phyloP scores from a whole-genome alignment of 306 rosid species.

The Pyrus pyrifolia region DNA sequence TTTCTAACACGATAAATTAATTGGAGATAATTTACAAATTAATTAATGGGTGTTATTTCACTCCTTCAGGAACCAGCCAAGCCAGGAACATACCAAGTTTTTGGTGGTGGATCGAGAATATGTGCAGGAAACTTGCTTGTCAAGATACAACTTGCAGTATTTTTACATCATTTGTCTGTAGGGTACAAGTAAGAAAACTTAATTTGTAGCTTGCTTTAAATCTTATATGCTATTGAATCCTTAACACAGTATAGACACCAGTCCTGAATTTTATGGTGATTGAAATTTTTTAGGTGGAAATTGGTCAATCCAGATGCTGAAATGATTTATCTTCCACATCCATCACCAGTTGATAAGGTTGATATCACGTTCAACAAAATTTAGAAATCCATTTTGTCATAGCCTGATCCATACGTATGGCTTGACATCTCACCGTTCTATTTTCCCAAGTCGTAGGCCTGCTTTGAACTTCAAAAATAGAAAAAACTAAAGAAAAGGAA shows the following conservation, averaged over 20 bases:
- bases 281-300: conserved; percentile 25
- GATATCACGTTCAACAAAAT: conserved; percentile 24
- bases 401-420: too few relatives aligned
- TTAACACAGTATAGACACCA: too few relatives aligned
- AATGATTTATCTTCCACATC: conserved; percentile 31
- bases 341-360: conserved; percentile 19
- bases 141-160: conserved; percentile 25
- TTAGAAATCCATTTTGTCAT: background rate
- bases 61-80: conserved; percentile 15
- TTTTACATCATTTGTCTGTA: conserved; percentile 35
- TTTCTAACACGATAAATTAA: too few relatives aligned
- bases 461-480: too few relatives aligned
- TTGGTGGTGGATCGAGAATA: conserved; percentile 31
- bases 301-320: conserved; percentile 19
- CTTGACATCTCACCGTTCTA: too few relatives aligned
- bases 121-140: conserved; percentile 42
- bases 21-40: background rate
- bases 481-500: too few relatives aligned
- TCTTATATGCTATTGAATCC: too few relatives aligned
- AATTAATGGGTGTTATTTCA: background rate
- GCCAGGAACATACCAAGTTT: conserved; percentile 24
- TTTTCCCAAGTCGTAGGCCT: too few relatives aligned
- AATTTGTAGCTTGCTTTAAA: too few relatives aligned
- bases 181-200: conserved; percentile 24
- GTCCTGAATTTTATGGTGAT: too few relatives aligned